Evolutionary conservation across 352 stramenopile genomes (phyloP), one percentile per base, ranked within the genome.

Genomic region (Pythium angustatum): DNA sequence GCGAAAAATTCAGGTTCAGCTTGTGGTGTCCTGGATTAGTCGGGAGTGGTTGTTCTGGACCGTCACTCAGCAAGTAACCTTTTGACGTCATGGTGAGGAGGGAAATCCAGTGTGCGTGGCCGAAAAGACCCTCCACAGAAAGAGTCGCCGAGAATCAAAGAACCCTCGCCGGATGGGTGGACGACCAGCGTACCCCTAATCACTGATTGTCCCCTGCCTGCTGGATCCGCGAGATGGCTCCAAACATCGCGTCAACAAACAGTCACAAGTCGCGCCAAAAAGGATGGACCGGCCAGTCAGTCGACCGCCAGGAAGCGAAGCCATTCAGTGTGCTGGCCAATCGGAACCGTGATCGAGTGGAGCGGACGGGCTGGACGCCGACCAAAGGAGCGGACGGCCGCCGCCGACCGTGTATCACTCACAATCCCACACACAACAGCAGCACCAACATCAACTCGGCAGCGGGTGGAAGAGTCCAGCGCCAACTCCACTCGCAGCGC

Each of bases 371-470:
- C 27, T 43, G 40, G 64, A 48, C 51, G 45, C 36, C 30, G 31
- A 48, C 26, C 51, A 36, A 5, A 7, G 3, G 40, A 36, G 47
- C 47, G 47, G 47, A 56, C 27, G 26, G 36, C 3, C 33, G 8
- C 40, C 15, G 38, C 31, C 11, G 54, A 6, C 38, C 21, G 31
- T 64, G 53, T 56, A 71, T 65, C 56, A 66, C 64, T 66, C 61
- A 60, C 50, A 17, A 7, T 38, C 51, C 49, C 11, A 40, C 53
- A 51, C 41, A 62, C 54, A n/a, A 43, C 57, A 54, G 21, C 22
- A 2, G 40, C 53, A 40, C 58, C 60, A 71, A 71, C 65, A 68
- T 67, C 56, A 73, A 72, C 58, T 66, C 51, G 57, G 43, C 36
- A 33, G 50, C 30, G 50, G 48, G 45, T 48, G 55, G 43, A 68